These are phyloP conservation scores for Bruguiera hainesii DNA, from an alignment of 441 rosid species.

Conservation along the genomic window DNA sequence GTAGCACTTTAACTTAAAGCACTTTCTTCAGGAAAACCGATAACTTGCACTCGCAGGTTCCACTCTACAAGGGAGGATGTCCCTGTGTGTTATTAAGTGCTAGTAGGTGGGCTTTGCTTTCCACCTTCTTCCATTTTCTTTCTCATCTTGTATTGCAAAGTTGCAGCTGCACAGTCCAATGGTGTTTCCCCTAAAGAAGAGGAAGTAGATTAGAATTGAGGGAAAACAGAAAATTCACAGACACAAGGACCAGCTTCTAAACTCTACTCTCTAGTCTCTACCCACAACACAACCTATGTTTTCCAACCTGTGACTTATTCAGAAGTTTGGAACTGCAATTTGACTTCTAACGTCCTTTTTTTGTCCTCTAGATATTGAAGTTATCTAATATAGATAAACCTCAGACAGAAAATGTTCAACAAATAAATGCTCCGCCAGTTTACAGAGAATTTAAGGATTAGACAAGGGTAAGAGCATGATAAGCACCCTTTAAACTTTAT, in stretches of 20 bases:
- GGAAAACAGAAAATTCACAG: no score
- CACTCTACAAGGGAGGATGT: constrained; percentile 3
- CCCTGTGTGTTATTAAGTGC: constrained; percentile 9
- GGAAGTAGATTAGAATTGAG: not conserved
- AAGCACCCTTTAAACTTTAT: constrained; percentile 4
- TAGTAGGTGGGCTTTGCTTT: constrained; percentile 14
- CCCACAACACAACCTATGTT: no score
- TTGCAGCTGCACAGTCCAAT: constrained; percentile 86
- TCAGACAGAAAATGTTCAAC: no score
- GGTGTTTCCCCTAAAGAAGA: constrained; percentile 72
- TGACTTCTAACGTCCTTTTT: no score
- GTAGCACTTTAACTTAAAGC: not conserved
- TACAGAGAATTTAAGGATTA: not conserved
- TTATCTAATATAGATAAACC: no score
- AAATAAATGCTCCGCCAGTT: not conserved
- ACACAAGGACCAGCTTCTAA: no score
- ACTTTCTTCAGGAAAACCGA: constrained; percentile 12
- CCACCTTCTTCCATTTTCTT: constrained; percentile 49
- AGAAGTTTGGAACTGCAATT: no score
- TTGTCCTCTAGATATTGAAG: no score
- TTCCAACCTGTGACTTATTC: no score
- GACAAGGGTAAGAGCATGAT: not conserved
- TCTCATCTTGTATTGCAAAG: constrained; percentile 85
- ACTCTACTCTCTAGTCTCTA: no score
- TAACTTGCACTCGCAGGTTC: constrained; percentile 13